A percentile compares a stretch with the other conserved stretches of the same genome.
Evolutionary conservation across 2,329 filamentous ascomycete genomes (phyloP).

Genomic region (Paraconiothyrium sp.): DNA sequence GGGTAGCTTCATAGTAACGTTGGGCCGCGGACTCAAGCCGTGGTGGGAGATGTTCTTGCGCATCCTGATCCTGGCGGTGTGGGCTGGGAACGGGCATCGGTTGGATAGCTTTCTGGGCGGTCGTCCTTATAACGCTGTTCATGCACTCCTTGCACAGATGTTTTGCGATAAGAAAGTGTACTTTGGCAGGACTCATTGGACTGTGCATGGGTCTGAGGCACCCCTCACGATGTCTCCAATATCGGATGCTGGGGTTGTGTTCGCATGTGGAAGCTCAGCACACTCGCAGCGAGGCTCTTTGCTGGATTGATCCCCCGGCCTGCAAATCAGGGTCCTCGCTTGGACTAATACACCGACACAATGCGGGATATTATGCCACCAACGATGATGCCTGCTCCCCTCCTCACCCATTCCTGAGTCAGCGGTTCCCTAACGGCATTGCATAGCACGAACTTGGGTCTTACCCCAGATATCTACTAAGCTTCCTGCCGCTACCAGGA

Average conservation of each 20-base stretch:
- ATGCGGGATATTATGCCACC: background rate
- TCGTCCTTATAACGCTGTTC: background rate
- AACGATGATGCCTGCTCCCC: background rate
- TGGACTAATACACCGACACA: background rate
- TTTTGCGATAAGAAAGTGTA: background rate
- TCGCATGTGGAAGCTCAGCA: background rate
- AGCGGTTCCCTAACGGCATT: background rate
- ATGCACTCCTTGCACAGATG: background rate
- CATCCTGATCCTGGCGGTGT: background rate
- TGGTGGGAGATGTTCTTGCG: slow-evolving; percentile 15
- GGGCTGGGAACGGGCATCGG: slow-evolving; percentile 6
- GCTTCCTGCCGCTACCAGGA: background rate
- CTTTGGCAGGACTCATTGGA: background rate
- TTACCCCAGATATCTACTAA: background rate
- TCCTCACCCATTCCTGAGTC: background rate
- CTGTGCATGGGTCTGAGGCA: background rate
- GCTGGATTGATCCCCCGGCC: background rate
- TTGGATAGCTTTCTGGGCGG: background rate
- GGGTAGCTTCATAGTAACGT: slow-evolving; percentile 1
- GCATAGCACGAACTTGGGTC: background rate
- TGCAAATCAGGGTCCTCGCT: background rate
- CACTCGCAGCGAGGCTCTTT: slow-evolving; percentile 1
- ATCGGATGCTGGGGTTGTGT: no score
- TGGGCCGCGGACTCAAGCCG: slow-evolving; percentile 13
- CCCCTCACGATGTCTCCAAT: background rate